These are phyloP conservation scores for Rhizopus delemar DNA, from an alignment of 371 early-diverging fungal species.

Conservation along the genomic window DNA sequence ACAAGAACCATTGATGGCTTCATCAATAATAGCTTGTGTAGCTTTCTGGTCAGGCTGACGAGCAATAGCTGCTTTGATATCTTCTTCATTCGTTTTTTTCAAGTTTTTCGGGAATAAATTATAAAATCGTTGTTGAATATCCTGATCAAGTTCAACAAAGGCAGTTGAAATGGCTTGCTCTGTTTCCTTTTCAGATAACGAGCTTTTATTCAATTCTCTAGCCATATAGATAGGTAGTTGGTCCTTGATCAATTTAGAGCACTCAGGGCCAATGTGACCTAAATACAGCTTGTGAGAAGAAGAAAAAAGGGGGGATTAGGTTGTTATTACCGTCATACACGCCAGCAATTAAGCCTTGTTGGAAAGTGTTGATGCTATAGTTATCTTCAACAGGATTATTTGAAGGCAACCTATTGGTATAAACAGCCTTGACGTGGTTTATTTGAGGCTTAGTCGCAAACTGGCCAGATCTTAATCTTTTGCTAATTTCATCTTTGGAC, in stretches of 20 bases:
- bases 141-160: slow-evolving; percentile 57
- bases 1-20: slow-evolving; percentile 79
- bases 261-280: slow-evolving; percentile 52
- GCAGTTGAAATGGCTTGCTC: slow-evolving; percentile 52
- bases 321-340: slow-evolving; percentile 48
- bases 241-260: slow-evolving; percentile 37
- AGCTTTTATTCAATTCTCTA: slow-evolving; percentile 25
- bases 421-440: slow-evolving; percentile 33
- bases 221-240: slow-evolving; percentile 52
- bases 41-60: slow-evolving; percentile 35
- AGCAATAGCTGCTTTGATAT: slow-evolving; percentile 44
- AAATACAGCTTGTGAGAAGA: neutral
- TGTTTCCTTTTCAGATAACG: neutral
- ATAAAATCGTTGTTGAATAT: slow-evolving; percentile 63
- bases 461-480: slow-evolving; percentile 36
- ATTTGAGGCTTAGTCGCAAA: slow-evolving; percentile 21
- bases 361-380: slow-evolving; percentile 39
- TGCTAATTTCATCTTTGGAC: slow-evolving; percentile 31
- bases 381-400: slow-evolving; percentile 54
- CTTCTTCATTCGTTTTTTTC: slow-evolving; percentile 37
- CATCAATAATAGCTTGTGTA: slow-evolving; percentile 39
- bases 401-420: slow-evolving; percentile 45
- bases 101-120: slow-evolving; percentile 42
- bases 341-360: slow-evolving; percentile 43
- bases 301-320: neutral